A percentile compares a stretch with the other conserved stretches of the same genome.
These are phyloP conservation scores for Coccinonectria pachysandricola DNA, from an alignment of 2,329 filamentous ascomycete genomes.

Conservation along the genomic window DNA sequence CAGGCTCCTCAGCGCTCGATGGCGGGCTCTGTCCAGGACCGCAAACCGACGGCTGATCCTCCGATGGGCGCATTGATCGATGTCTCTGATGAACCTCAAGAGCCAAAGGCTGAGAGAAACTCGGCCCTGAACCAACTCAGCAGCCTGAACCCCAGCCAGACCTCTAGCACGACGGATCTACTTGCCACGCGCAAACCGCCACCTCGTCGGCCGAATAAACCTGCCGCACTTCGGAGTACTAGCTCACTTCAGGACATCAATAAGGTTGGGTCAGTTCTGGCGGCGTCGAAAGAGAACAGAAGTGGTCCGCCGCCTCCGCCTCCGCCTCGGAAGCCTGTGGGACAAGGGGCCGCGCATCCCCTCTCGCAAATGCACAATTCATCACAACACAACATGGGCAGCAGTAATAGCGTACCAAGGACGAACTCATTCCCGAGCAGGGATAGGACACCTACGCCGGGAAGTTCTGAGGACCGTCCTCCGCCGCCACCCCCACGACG, in stretches of 20 bases:
- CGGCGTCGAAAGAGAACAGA: no score
- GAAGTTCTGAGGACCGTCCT: slow-evolving; percentile 17
- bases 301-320: slow-evolving; percentile 28
- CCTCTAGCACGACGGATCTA: slow-evolving; percentile 20
- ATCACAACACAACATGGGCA: slow-evolving; percentile 22
- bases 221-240: slow-evolving; percentile 39
- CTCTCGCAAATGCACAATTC: slow-evolving; percentile 32
- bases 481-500: slow-evolving; percentile 40
- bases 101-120: slow-evolving; percentile 25
- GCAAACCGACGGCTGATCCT: slow-evolving; percentile 23
- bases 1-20: slow-evolving; percentile 20
- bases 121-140: slow-evolving; percentile 21
- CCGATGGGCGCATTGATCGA: slow-evolving; percentile 52
- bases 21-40: slow-evolving; percentile 8
- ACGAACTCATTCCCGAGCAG: slow-evolving; percentile 8
- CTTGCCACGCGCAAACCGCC: slow-evolving; percentile 26
- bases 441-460: slow-evolving; percentile 6
- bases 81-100: slow-evolving; percentile 42
- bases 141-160: slow-evolving; percentile 10
- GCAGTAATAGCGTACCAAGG: slow-evolving; percentile 8
- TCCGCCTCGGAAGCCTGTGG: slow-evolving; percentile 25
- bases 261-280: no score
- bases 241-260: slow-evolving; percentile 23
- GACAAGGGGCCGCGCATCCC: slow-evolving; percentile 23
- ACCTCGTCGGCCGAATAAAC: slow-evolving; percentile 50